Percentiles rank a stretch among this genome's conserved stretches.
phyloP scores from a whole-genome alignment of 2,329 filamentous ascomycete species.

The Helotiales sp. region DNA sequence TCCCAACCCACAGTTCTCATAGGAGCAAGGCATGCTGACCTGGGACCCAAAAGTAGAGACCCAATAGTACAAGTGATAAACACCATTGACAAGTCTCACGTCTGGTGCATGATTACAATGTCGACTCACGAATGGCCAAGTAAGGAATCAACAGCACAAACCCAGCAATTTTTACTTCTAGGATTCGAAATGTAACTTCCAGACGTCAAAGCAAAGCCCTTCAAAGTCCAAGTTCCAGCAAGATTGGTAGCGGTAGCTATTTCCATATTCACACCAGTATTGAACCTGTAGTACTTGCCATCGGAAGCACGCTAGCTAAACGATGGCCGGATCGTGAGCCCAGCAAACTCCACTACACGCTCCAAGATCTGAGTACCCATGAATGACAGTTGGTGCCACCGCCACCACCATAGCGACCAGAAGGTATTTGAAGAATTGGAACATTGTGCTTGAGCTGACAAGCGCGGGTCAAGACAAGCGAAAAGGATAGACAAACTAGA shows the following conservation, averaged over 20 bases:
- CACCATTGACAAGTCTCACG: constrained; percentile 58
- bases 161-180: constrained; percentile 49
- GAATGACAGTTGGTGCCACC: constrained; percentile 19
- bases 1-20: too few species aligned
- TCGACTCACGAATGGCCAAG: neutral
- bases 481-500: neutral
- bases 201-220: constrained; percentile 46
- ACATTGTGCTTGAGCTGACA: constrained; percentile 14
- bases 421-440: constrained; percentile 15
- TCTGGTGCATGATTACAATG: constrained; percentile 62
- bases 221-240: constrained; percentile 49
- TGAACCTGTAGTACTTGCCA: constrained; percentile 51
- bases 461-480: neutral
- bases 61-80: constrained; percentile 67
- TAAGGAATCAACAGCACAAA: constrained; percentile 32
- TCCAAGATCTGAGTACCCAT: constrained; percentile 44
- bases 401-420: constrained; percentile 5
- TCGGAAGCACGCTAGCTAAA: constrained; percentile 48
- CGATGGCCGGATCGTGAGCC: constrained; percentile 49
- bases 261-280: constrained; percentile 48
- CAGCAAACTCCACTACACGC: constrained; percentile 49
- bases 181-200: constrained; percentile 46
- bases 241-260: constrained; percentile 47
- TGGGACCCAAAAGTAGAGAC: constrained; percentile 61
- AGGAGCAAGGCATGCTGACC: constrained; percentile 17